Conservation (phyloP, 2,329 filamentous ascomycete species). For the Aspergillus viridinutans region DNA sequence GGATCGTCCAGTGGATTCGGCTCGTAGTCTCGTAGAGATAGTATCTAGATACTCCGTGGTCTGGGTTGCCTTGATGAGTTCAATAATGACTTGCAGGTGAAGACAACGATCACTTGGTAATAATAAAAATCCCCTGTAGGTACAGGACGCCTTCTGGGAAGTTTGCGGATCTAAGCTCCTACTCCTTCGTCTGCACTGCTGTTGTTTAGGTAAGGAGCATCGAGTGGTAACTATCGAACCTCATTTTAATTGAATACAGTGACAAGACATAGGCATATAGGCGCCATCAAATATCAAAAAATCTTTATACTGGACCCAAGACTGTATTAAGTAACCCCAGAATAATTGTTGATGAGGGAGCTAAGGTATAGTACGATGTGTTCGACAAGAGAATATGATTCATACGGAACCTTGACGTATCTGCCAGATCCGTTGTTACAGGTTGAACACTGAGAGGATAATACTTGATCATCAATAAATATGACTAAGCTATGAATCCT, state of each 20-base stretch:
- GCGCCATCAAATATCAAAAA: neutral
- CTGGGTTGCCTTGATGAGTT: neutral
- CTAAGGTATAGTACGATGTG: no score
- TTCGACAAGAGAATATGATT: no score
- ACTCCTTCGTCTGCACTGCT: neutral
- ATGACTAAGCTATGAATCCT: neutral
- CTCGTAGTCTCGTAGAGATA: no score
- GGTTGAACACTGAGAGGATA: neutral
- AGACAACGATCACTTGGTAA: neutral
- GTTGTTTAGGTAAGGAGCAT: neutral
- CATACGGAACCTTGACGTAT: no score
- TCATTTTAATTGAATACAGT: neutral
- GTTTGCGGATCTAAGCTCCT: no score
- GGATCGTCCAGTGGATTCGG: slow-evolving; percentile 8
- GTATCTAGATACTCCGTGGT: no score
- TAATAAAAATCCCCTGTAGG: neutral
- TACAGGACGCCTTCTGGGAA: neutral
- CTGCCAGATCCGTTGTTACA: neutral
- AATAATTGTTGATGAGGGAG: neutral
- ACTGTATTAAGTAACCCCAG: neutral
- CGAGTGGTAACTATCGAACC: neutral
- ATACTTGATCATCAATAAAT: neutral
- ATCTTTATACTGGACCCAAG: neutral
- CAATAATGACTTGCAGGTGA: neutral
- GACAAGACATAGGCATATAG: neutral